Base-by-base conservation (phyloP, 371 early-diverging fungal genomes). In the Cladochytrium tenue region DNA sequence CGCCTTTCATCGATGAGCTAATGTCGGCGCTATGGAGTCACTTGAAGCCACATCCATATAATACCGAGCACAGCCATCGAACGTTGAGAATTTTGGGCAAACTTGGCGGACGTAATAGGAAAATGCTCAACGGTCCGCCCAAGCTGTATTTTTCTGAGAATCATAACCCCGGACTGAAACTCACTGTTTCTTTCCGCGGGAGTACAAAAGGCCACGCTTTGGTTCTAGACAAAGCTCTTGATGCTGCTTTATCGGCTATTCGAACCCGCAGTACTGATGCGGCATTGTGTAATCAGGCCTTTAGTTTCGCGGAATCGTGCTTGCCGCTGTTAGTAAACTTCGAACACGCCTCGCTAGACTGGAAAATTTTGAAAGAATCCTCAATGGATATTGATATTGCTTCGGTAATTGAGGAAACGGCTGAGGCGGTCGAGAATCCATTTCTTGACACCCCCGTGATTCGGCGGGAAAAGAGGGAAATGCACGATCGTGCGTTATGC, bases 1-100 rank as follows among this genome's bases (percentile, higher is more conserved):
- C 87, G 2, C 98, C 97, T 1, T 93, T 96, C 27, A 91, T 95
- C 70, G 87, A 90, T 28, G 97, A 97, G 32, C 80, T 99, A 2
- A 94, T 98, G 95, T 80, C 84, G 31, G 91, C 92, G 0, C 79
- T 99, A 23, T 95, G 95, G 92, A 89, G 84, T 51, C 97, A 95
- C 66, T 81, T 97, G 32, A 88, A 89, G 55, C 97, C 96, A 15
- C 71, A 82, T 0, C 95, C 94, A 0, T 91, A 93, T 73, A 89
- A 91, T 57, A 89, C 87, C 33, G 78, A 81, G 7, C 93, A 94
- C 68, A 89, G 93, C 34, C 90, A 92, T 70, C 85, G 91, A 0
- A 93, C 98, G 2, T 88, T 95, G 76, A 85, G 97, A 1, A 96
- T 99, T 56, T 81, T 99, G 3, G 99, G 99, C 23, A 98, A 97